These are phyloP conservation scores for Rhynchosporium agropyri DNA, from an alignment of 2,329 filamentous ascomycete genomes.

Conservation along the genomic window DNA sequence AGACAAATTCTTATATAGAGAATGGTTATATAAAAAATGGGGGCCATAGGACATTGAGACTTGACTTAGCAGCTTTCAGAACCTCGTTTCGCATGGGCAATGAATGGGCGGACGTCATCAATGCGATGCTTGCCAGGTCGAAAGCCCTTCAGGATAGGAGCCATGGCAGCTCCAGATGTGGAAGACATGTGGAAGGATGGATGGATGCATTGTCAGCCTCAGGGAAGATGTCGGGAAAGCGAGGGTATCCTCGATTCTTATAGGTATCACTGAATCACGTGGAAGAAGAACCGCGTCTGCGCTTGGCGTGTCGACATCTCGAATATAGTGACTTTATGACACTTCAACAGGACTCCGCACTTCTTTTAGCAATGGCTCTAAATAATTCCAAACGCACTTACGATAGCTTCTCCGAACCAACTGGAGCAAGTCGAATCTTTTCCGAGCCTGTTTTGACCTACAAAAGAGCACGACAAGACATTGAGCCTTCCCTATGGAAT, in stretches of 20 bases:
- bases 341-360: conserved; percentile 7
- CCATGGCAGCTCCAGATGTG: not conserved
- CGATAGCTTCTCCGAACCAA: conserved; percentile 11
- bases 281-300: not conserved
- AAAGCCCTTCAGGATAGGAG: not conserved
- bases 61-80: not conserved
- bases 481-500: conserved; percentile 13
- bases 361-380: conserved; percentile 16
- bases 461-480: conserved; percentile 15
- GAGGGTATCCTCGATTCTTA: not conserved
- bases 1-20: conserved; percentile 8
- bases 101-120: conserved; percentile 1
- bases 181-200: conserved; percentile 2
- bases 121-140: conserved; percentile 13
- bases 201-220: not conserved
- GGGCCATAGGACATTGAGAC: conserved; percentile 1
- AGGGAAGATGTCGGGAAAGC: not conserved
- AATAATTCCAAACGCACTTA: conserved; percentile 19
- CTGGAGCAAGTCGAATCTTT: not conserved
- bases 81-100: not conserved
- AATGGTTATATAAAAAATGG: not conserved
- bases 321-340: not conserved
- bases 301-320: conserved; percentile 10
- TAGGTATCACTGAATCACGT: not conserved
- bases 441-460: not conserved